Base-by-base conservation (phyloP, 768 basidiomycete genomes). In the Suillus hirtellus region DNA sequence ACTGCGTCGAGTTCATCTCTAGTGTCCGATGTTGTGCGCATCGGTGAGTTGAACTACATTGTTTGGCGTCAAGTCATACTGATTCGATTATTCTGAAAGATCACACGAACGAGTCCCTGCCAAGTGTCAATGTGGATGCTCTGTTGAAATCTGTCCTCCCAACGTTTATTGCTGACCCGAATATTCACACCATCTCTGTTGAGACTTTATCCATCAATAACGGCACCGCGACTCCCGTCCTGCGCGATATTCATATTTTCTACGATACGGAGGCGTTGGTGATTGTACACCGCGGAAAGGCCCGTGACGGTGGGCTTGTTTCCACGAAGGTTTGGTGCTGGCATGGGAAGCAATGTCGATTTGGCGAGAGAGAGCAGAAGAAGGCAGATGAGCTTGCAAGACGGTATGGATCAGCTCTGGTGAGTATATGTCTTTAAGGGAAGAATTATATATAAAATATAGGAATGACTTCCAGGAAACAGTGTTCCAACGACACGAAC, bases 301-400 rank as follows among this genome's bases (percentile, higher is more conserved):
- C 83, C 0, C 85, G 78, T 61, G 77, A 81, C n/a, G 86, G 75
- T 40, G 88, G 89, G 14, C 79, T 94, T 17, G 91, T 86, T 4
- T 79, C 80, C 31, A 92, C 88, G 6, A 82, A 80, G 24, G 82
- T 94, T 19, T 94, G 91, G 91, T 84, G 83, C 24, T 95, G 93
- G 93, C 76, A 78, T 19, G 93, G 93, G 0, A 84, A 80, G 60
- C 78, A 78, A 44, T 80, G 83, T 53, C 77, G 73, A 24, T 67
- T 82, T 37, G 84, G 84, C 1, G 86, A 89, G 55, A 78, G 76
- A 53, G 93, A 93, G 66, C 83, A 85, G 68, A 81, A 76, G 61
- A 93, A 91, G 70, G 68, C 91, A 43, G 78, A 82, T 47, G 92
- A 93, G 60, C 77, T 95, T 6, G 88, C 89, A 8, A 84, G 85